Conservation (phyloP, 106 monocot genomes). For the Amphibolis antarctica region DNA sequence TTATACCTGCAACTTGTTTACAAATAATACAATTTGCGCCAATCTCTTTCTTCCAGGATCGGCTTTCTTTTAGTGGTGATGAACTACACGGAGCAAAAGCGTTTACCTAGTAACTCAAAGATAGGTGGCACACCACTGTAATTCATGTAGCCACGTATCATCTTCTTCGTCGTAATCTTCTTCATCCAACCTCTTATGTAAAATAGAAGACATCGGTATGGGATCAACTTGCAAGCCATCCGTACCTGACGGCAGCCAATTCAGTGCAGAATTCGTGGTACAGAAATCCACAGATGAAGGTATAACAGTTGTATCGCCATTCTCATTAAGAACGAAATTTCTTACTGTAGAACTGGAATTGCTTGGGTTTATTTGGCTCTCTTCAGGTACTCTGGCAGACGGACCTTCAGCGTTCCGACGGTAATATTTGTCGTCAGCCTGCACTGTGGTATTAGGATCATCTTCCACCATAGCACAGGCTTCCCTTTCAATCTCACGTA, state of each 20-base stretch:
- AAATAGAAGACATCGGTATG: neutral
- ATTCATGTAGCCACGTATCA: neutral
- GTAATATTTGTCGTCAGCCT: neutral
- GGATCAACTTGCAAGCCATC: neutral
- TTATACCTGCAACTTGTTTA: too few relatives aligned
- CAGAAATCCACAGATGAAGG: neutral
- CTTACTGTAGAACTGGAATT: neutral
- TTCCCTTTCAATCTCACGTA: constrained; percentile 16
- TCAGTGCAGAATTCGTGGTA: neutral
- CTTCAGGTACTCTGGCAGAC: neutral
- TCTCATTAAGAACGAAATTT: constrained; percentile 8
- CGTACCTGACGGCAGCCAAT: neutral
- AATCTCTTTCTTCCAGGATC: too few relatives aligned
- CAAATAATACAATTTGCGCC: too few relatives aligned
- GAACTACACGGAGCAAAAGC: neutral
- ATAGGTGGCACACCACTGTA: neutral
- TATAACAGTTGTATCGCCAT: constrained; percentile 1
- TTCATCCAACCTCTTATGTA: neutral
- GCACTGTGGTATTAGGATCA: constrained; percentile 9
- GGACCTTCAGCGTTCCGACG: neutral
- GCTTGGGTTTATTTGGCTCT: neutral
- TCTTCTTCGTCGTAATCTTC: constrained; percentile 3
- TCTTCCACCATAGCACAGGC: constrained; percentile 22
- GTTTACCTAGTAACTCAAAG: neutral
- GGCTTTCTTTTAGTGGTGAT: too few relatives aligned